phyloP scores from a whole-genome alignment of 495 filamentous ascomycete species.

The Trichoderma erinaceum region DNA sequence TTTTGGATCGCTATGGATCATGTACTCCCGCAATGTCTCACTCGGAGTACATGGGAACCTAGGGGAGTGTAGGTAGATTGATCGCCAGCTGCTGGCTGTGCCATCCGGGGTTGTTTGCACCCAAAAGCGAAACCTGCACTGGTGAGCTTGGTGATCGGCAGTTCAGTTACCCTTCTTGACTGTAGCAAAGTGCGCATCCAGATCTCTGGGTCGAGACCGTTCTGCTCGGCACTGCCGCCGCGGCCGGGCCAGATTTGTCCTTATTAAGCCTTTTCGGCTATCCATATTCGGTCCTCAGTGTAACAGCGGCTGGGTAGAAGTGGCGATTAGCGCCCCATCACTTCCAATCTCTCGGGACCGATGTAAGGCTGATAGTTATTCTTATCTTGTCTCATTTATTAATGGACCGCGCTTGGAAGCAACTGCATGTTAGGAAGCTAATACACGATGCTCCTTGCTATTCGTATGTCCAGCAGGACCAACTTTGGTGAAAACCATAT shows the following conservation, averaged over 20 bases:
- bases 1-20: no score
- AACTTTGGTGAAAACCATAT: neutral
- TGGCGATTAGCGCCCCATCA: constrained; percentile 11
- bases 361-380: constrained; percentile 3
- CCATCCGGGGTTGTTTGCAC: neutral
- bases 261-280: neutral
- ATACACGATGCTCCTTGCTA: neutral
- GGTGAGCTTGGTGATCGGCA: constrained; percentile 10
- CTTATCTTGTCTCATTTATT: neutral
- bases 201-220: constrained; percentile 12
- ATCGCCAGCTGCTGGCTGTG: neutral
- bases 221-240: constrained; percentile 10
- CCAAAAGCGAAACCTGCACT: neutral
- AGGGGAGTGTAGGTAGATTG: neutral
- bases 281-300: neutral
- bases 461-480: neutral
- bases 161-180: neutral
- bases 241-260: neutral
- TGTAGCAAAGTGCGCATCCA: constrained; percentile 1
- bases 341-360: constrained; percentile 7
- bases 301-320: constrained; percentile 2
- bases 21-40: neutral
- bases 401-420: neutral
- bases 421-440: neutral
- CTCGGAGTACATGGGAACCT: neutral